These are phyloP conservation scores for Colletotrichum filicis DNA, from an alignment of 2,329 filamentous ascomycete species.

Conservation along the genomic window DNA sequence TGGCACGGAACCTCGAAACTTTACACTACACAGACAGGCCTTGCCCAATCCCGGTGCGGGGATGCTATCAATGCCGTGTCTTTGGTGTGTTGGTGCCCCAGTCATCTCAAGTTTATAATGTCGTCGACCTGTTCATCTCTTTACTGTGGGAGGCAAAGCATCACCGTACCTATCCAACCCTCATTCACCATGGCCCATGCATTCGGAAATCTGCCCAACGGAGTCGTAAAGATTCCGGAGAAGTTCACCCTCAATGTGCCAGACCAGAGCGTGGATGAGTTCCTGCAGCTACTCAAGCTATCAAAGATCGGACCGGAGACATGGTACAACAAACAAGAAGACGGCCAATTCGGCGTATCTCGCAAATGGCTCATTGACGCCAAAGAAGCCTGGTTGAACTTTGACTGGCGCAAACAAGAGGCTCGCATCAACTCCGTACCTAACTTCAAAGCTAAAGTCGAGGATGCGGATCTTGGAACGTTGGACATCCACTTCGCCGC, in stretches of 20 bases:
- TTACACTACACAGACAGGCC: neutral
- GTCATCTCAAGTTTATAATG: neutral
- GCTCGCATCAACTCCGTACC: slow-evolving; percentile 58
- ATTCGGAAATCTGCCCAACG: slow-evolving; percentile 14
- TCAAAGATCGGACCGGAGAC: slow-evolving; percentile 59
- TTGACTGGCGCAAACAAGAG: slow-evolving; percentile 56
- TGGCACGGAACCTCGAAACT: neutral
- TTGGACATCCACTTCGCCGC: slow-evolving; percentile 63
- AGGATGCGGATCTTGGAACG: slow-evolving; percentile 45
- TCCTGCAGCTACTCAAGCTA: slow-evolving; percentile 57
- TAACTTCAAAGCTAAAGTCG: slow-evolving; percentile 55
- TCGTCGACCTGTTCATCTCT: neutral
- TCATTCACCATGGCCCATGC: slow-evolving; percentile 10
- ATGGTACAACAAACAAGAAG: slow-evolving; percentile 57
- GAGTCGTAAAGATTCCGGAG: slow-evolving; percentile 11
- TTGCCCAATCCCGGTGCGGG: neutral
- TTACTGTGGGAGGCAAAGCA: neutral
- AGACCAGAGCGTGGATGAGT: slow-evolving; percentile 55
- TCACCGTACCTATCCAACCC: too few species aligned
- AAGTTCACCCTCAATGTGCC: slow-evolving; percentile 54
- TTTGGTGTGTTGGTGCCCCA: neutral
- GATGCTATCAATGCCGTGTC: neutral
- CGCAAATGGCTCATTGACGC: slow-evolving; percentile 57
- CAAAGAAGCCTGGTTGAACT: slow-evolving; percentile 55
- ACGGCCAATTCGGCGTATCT: slow-evolving; percentile 54